phyloP scores from a whole-genome alignment of 2,329 filamentous ascomycete species.

The Gyromitra esculenta region DNA sequence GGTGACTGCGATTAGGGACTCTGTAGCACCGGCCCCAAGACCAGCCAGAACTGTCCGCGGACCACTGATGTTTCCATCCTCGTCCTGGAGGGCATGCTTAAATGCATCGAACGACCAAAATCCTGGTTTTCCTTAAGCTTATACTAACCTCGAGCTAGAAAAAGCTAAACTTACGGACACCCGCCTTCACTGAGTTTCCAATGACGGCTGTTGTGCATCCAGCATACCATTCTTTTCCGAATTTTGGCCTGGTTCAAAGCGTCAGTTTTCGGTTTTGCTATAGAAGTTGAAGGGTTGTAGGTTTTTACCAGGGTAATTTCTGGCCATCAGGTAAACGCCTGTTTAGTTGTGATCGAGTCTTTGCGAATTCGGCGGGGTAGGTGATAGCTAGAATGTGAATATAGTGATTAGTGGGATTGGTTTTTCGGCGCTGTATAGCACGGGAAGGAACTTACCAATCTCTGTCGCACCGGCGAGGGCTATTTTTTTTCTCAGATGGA shows the following conservation, averaged over 20 bases:
- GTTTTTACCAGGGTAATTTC: slow-evolving; percentile 79
- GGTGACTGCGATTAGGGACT: slow-evolving; percentile 91
- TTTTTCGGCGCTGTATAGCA: slow-evolving; percentile 57
- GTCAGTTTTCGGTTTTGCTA: slow-evolving; percentile 7
- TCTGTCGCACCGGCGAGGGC: slow-evolving; percentile 62
- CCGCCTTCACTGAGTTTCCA: slow-evolving; percentile 95
- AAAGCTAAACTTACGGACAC: slow-evolving; percentile 74
- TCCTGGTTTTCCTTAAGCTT: slow-evolving; percentile 63
- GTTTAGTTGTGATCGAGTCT: slow-evolving; percentile 94
- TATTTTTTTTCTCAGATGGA: slow-evolving; percentile 27
- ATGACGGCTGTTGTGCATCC: slow-evolving; percentile 97
- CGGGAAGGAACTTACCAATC: slow-evolving; percentile 30
- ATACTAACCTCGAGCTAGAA: not conserved
- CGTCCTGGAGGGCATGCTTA: slow-evolving; percentile 82
- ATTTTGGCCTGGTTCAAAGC: slow-evolving; percentile 70
- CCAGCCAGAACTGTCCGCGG: slow-evolving; percentile 91
- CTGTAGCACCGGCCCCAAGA: slow-evolving; percentile 92
- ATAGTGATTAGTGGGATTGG: slow-evolving; percentile 24
- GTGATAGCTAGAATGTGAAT: slow-evolving; percentile 75
- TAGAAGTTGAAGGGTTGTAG: not conserved
- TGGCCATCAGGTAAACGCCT: slow-evolving; percentile 79
- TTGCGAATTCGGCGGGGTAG: slow-evolving; percentile 95
- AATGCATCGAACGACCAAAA: slow-evolving; percentile 98
- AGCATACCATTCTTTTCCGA: slow-evolving; percentile 94
- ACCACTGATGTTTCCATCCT: slow-evolving; percentile 86